These are phyloP conservation scores for Globisporangium canariense DNA, from an alignment of 352 stramenopile genomes.

Conservation along the genomic window DNA sequence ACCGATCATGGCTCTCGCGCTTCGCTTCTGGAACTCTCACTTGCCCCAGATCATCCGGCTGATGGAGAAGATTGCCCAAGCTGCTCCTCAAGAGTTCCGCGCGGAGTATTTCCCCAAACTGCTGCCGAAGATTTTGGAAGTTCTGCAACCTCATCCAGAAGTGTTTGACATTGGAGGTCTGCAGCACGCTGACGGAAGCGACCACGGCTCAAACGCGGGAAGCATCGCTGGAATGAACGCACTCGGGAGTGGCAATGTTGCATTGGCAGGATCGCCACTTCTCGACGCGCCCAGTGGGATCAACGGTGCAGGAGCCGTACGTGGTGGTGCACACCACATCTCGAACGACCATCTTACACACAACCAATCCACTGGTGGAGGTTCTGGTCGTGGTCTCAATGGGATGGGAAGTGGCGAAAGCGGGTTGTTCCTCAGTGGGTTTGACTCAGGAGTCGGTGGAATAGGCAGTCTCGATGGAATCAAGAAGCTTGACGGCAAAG, in stretches of 20 bases:
- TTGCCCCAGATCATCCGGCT: constrained; percentile 94
- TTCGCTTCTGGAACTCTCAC: constrained; percentile 96
- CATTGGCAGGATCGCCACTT: constrained; percentile 5
- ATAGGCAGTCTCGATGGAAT: constrained; percentile 18
- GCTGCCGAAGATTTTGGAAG: constrained; percentile 85
- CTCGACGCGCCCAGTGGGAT: constrained; percentile 2
- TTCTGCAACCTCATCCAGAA: constrained; percentile 79
- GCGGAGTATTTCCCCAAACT: constrained; percentile 86
- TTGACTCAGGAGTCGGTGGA: constrained; percentile 8
- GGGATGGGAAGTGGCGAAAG: constrained; percentile 5
- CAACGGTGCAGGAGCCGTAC: background rate
- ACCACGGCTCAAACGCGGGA: constrained; percentile 17
- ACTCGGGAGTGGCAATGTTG: background rate
- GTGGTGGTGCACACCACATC: constrained; percentile 17
- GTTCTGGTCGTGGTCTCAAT: background rate
- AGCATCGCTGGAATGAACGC: constrained; percentile 14
- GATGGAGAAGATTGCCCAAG: constrained; percentile 88
- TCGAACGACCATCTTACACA: constrained; percentile 8
- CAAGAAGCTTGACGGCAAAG: constrained; percentile 20
- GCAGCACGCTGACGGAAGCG: constrained; percentile 20
- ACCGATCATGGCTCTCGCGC: constrained; percentile 94
- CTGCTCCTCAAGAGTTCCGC: constrained; percentile 74
- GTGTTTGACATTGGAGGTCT: constrained; percentile 55
- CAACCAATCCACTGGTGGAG: background rate
- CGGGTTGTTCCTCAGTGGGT: constrained; percentile 26